Base-by-base conservation (phyloP, 2,329 filamentous ascomycete genomes). In the Pyricularia sp. region DNA sequence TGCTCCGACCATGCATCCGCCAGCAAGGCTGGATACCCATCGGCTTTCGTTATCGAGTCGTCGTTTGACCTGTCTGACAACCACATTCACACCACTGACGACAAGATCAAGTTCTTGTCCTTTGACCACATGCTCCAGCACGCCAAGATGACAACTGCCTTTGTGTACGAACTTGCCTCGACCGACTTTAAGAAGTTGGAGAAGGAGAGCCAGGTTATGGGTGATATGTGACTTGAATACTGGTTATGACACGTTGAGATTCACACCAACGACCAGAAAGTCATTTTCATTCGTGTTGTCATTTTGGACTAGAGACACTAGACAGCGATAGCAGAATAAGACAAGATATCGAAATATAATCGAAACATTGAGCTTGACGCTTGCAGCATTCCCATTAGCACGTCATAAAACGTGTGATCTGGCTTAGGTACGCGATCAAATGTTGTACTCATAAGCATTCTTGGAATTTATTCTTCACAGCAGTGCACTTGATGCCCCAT, bases 21-120 rank as follows among this genome's bases (percentile, higher is more conserved):
- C 19, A 85, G 81, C 68, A 84, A 85, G 70, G 83, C 84, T 19
- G 86, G 86, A 22, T 89, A 87, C 72, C 84, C 86, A 0, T 84
- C 85, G 0, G 82, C 84, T 1, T 87, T 88, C 70, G 83, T 87
- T 26, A 85, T 86, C 64, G 85, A 88, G 75, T 80, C 82, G 28
- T 76, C 81, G 22, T 84, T 88, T 69, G 80, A 82, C 65, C 75
- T 83, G 72, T 81, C 77, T 65, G 87, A 89, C 75, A 84, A 85
- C 70, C 84, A 87, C 73, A 92, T 93, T 68, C 89, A 93, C 76
- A 85, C 85, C 0, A 87, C 86, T 0, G 82, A 87, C 66, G 90
- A 93, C 72, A 84, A 84, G 71, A 84, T 92, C 68, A 82, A 88
- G 72, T 86, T 85, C 68, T 76, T 93, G 66, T 86, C 80, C 70